Evolutionary conservation across 192 early-diverging fungal species (phyloP), one percentile per base, ranked within the genome.

Genomic region (Linnemannia exigua): DNA sequence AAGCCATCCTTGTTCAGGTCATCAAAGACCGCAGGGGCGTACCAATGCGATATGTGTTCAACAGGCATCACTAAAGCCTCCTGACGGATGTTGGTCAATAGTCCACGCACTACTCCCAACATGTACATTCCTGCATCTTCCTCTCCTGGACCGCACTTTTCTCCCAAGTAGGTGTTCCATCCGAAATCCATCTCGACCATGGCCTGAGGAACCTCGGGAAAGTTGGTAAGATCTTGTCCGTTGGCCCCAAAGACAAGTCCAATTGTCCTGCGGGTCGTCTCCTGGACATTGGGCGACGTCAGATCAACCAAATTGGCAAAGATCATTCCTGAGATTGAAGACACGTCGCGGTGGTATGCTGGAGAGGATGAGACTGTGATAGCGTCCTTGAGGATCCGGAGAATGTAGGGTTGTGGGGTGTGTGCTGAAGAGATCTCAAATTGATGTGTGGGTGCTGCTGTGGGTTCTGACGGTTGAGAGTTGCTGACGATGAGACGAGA

Each of bases 51-150:
- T 25, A 86, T 15, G 33, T 72, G 37, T 47, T 79, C 63, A 48
- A 86, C 70, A 20, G 78, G 76, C 47, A 82, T 75, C 16, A 91
- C 79, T 2, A 86, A 63, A 1, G 89, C 84, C 7, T 89, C 80
- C 41, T 83, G 81, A 38, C 89, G 79, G 20, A 89, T 79, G 41
- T 87, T 90, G 16, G 91, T 88, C 5, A 92, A 79, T 51, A 90
- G 67, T 50, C 91, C 91, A 37, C 89, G 87, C 20, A 92, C 79
- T 5, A 90, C 73, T 41, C 78, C 86, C 4, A 92, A 48, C 89
- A 92, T 87, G 28, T 86, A 86, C 74, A 86, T 80, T 46, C 84
- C 84, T 28, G 79, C 79, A 46, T 86, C 84, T n/a, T 86, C 84
- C 41, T 86, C 79, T 41, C 84, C 84, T 54, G 84, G 84, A 0